phyloP scores from a whole-genome alignment of 2,329 filamentous ascomycete genomes.

The Dothiorella sarmentorum region DNA sequence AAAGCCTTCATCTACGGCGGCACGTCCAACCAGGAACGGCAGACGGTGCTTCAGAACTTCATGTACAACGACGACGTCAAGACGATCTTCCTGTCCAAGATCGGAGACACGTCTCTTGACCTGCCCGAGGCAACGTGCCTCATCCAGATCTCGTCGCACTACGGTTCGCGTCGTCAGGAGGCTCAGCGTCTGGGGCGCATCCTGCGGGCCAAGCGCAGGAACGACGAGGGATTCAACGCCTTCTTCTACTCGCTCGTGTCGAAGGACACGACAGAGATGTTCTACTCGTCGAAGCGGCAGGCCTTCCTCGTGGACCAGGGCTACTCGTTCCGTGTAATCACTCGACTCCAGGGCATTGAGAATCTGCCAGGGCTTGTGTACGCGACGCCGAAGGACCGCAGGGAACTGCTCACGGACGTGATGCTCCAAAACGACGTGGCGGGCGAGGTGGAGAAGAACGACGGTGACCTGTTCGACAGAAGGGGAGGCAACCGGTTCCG shows the following conservation, averaged over 20 bases:
- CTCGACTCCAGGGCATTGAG: slow-evolving; percentile 87
- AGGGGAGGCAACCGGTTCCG: slow-evolving; percentile 41
- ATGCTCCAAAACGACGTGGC: slow-evolving; percentile 74
- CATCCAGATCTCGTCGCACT: slow-evolving; percentile 96
- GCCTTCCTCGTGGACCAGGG: slow-evolving; percentile 97
- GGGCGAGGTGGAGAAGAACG: slow-evolving; percentile 66
- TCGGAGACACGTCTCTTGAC: slow-evolving; percentile 97
- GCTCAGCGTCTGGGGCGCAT: slow-evolving; percentile 92
- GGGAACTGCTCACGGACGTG: slow-evolving; percentile 84
- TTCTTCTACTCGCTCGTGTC: slow-evolving; percentile 98
- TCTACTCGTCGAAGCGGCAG: slow-evolving; percentile 92
- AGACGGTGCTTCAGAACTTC: slow-evolving; percentile 88
- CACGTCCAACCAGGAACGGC: slow-evolving; percentile 79
- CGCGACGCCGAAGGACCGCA: slow-evolving; percentile 71
- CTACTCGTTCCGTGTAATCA: slow-evolving; percentile 99
- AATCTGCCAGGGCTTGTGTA: slow-evolving; percentile 78
- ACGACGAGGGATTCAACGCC: slow-evolving; percentile 97
- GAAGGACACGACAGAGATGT: slow-evolving; percentile 98
- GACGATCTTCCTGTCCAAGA: slow-evolving; percentile 94
- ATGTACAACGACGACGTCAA: slow-evolving; percentile 87
- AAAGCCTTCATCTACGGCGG: slow-evolving; percentile 92
- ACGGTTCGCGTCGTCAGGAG: slow-evolving; percentile 93
- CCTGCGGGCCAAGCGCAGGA: slow-evolving; percentile 87
- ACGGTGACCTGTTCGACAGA: slow-evolving; percentile 63
- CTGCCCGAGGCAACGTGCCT: slow-evolving; percentile 93